Percentiles rank a stretch among this genome's conserved stretches.
phyloP scores from a whole-genome alignment of 371 early-diverging fungal species.

The Coemansia linderi region DNA sequence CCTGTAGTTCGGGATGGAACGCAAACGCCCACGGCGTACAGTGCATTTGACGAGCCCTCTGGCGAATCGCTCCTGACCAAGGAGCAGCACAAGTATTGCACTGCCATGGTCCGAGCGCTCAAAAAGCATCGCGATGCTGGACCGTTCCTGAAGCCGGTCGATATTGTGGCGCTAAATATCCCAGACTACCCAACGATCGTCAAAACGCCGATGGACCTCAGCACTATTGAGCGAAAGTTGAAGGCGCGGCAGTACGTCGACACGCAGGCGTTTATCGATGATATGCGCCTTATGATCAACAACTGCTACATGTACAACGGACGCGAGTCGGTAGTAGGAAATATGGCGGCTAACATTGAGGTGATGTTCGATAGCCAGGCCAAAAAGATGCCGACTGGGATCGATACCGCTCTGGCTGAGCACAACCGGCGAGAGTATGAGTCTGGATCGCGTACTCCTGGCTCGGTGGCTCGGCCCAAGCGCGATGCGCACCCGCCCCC shows the following conservation, averaged over 20 bases:
- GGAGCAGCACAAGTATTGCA: slow-evolving; percentile 81
- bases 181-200: slow-evolving; percentile 95
- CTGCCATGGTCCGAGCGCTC: slow-evolving; percentile 70
- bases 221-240: slow-evolving; percentile 88
- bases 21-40: slow-evolving; percentile 8
- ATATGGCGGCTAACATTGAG: slow-evolving; percentile 74
- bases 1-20: slow-evolving; percentile 6
- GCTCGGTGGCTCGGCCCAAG: slow-evolving; percentile 67
- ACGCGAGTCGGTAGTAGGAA: slow-evolving; percentile 71
- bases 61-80: slow-evolving; percentile 62
- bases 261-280: slow-evolving; percentile 78
- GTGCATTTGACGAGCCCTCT: not conserved
- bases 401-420: slow-evolving; percentile 43
- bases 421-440: slow-evolving; percentile 42
- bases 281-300: slow-evolving; percentile 83
- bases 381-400: slow-evolving; percentile 44
- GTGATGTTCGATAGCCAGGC: slow-evolving; percentile 66
- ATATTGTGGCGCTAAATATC: slow-evolving; percentile 85
- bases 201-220: slow-evolving; percentile 97
- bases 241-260: slow-evolving; percentile 72
- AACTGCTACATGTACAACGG: slow-evolving; percentile 98
- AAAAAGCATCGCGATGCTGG: slow-evolving; percentile 80
- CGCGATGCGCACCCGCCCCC: slow-evolving; percentile 74
- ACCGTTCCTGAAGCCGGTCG: slow-evolving; percentile 93
- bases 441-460: slow-evolving; percentile 34